Base-by-base conservation (phyloP, 371 early-diverging fungal genomes). In the Basidiobolus meristosporus region DNA sequence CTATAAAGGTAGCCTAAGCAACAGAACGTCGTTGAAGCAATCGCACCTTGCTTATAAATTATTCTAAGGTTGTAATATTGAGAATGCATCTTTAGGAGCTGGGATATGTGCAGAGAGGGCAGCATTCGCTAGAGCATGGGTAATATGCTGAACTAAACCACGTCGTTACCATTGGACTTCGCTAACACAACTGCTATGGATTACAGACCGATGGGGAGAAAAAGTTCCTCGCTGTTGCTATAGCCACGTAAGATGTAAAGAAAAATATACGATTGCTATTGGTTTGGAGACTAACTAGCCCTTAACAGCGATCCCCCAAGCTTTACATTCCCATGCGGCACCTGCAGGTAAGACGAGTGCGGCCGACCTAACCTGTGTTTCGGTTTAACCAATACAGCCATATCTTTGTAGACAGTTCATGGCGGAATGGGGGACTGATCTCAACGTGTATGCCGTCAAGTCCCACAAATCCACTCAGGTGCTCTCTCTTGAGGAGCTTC, bases 81-180 rank as follows among this genome's bases (percentile, higher is more conserved):
- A 88, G 46, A 83, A 79, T 46, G 77, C 83, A 2, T 74, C 77
- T 0, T 38, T 31, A 62, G 73, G 77, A 31, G 71, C 56, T 17
- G 61, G 67, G 42, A 82, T 83, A 31, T 87, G 88, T 58, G 88
- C 83, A 29, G 89, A 88, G 54, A 57, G 85, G 47, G 81, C 83
- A 6, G 82, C 84, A 0, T 73, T 74, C 50, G 72, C 72, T 12
- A 84, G 84, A 46, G 88, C 88, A 19, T 68, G 84, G 37, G 74
- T 73, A n/a, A n/a, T n/a, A n/a, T n/a, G n/a, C n/a, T n/a, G 68
- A 57, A 62, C 9, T 7, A 9, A 7, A 11, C 30, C 32, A 15
- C 4, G 12, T 31, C 15, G 14, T 23, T 32, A 30, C 11, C n/a
- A n/a, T n/a, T n/a, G n/a, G n/a, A n/a, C n/a, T n/a, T n/a, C n/a